Percentiles rank a stretch among this genome's conserved stretches.
Evolutionary conservation across 2,329 filamentous ascomycete species (phyloP).

Genomic region (Didymella pomorum): DNA sequence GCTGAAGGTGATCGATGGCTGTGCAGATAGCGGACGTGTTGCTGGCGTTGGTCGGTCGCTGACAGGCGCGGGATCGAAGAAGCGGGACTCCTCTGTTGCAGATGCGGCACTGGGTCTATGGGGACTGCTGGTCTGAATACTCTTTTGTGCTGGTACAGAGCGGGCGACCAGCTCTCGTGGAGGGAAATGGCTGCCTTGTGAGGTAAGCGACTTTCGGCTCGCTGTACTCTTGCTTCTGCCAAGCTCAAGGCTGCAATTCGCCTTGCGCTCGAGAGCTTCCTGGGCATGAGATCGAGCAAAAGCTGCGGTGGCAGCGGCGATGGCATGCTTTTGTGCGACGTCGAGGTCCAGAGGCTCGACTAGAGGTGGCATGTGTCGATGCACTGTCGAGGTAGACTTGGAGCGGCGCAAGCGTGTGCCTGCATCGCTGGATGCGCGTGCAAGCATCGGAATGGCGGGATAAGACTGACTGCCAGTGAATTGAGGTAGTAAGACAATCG

Average conservation of each 20-base stretch:
- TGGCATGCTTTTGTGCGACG: slow-evolving; percentile 46
- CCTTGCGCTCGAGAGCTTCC: slow-evolving; percentile 24
- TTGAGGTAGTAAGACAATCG: slow-evolving; percentile 28
- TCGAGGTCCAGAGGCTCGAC: slow-evolving; percentile 38
- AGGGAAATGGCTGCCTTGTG: slow-evolving; percentile 51
- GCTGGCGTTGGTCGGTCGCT: not conserved
- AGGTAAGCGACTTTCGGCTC: slow-evolving; percentile 43
- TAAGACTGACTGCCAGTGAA: slow-evolving; percentile 22
- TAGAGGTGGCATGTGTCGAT: slow-evolving; percentile 28
- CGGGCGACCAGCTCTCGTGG: slow-evolving; percentile 42
- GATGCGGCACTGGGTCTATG: slow-evolving; percentile 24
- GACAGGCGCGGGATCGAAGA: slow-evolving; percentile 27
- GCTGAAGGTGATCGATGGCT: slow-evolving; percentile 32
- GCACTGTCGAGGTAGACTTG: slow-evolving; percentile 47
- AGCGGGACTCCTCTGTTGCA: slow-evolving; percentile 33
- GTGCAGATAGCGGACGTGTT: slow-evolving; percentile 26
- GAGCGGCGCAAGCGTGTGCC: slow-evolving; percentile 49
- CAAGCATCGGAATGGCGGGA: slow-evolving; percentile 39
- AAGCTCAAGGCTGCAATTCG: slow-evolving; percentile 32
- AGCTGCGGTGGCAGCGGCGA: slow-evolving; percentile 50
- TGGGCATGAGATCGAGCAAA: slow-evolving; percentile 44
- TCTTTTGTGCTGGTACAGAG: slow-evolving; percentile 30
- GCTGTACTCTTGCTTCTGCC: slow-evolving; percentile 45
- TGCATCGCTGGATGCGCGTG: slow-evolving; percentile 48
- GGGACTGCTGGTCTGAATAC: slow-evolving; percentile 15